These are phyloP conservation scores for Globisporangium cystogenes DNA, from an alignment of 352 stramenopile genomes.

Conservation along the genomic window DNA sequence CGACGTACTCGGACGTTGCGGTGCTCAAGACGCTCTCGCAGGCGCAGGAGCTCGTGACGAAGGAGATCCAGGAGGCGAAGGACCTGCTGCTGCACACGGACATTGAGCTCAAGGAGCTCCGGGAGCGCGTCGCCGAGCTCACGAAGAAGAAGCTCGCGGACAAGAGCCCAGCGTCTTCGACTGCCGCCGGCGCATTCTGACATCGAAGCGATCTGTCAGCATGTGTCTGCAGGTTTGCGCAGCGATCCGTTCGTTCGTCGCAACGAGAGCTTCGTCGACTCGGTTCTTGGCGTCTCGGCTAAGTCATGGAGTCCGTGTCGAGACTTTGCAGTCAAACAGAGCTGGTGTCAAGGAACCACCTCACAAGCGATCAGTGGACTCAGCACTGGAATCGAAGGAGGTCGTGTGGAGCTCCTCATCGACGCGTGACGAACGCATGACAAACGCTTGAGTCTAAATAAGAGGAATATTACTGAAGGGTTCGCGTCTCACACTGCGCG, in stretches of 20 bases:
- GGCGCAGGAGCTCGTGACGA: constrained; percentile 77
- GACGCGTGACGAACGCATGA: not conserved
- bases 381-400: too few species aligned
- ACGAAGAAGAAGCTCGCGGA: constrained; percentile 68
- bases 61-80: constrained; percentile 71
- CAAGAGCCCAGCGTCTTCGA: constrained; percentile 27
- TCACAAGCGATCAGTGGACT: too few species aligned
- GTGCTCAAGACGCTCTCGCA: constrained; percentile 82
- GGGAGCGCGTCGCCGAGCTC: constrained; percentile 67
- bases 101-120: constrained; percentile 71
- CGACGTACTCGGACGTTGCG: constrained; percentile 85
- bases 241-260: too few species aligned
- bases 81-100: constrained; percentile 56
- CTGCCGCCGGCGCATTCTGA: not conserved
- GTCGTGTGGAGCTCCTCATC: not conserved
- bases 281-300: too few species aligned
- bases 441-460: constrained; percentile 2
- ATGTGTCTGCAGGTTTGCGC: too few species aligned
- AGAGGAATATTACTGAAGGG: not conserved
- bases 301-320: too few species aligned
- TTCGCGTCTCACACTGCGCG: constrained; percentile 7
- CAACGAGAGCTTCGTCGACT: too few species aligned
- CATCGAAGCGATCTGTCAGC: not conserved
- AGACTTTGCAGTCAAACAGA: too few species aligned
- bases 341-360: too few species aligned